A percentile compares a stretch with the other conserved stretches of the same genome.
These are phyloP conservation scores for Oryza punctata DNA, from an alignment of 176 grass and related monocot genomes.

Conservation along the genomic window DNA sequence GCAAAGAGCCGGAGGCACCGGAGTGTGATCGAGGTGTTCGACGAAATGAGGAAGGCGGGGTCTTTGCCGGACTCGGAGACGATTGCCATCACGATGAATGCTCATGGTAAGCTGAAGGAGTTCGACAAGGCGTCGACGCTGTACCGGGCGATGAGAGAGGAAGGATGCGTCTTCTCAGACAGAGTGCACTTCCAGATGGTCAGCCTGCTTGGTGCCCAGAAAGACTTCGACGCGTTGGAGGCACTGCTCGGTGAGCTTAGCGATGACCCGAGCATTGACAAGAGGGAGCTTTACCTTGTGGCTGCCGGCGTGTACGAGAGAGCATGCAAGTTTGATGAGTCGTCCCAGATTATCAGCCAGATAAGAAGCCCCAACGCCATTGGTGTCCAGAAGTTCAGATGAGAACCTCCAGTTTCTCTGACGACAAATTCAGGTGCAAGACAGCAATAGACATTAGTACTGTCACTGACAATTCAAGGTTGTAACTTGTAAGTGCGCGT, in stretches of 20 bases:
- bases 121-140: conserved; percentile 62
- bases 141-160: conserved; percentile 64
- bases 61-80: conserved; percentile 79
- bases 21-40: conserved; percentile 77
- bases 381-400: conserved; percentile 32
- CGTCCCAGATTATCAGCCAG: conserved; percentile 62
- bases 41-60: conserved; percentile 65
- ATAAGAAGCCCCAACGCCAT: conserved; percentile 50
- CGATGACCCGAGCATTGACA: conserved; percentile 71
- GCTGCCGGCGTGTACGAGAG: conserved; percentile 70
- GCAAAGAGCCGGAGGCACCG: conserved; percentile 68
- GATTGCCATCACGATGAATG: conserved; percentile 82
- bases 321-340: conserved; percentile 69
- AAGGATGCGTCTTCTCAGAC: conserved; percentile 82
- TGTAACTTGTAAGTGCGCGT: background rate
- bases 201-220: conserved; percentile 74
- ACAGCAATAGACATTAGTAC: background rate
- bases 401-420: conserved; percentile 25
- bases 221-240: conserved; percentile 72
- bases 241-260: conserved; percentile 57
- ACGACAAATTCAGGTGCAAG: background rate
- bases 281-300: conserved; percentile 83
- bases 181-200: conserved; percentile 98
- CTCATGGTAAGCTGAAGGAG: conserved; percentile 79
- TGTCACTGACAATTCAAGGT: background rate